Percentiles rank a stretch among this genome's conserved stretches.
Evolutionary conservation across 78 protist species (phyloP).

Genomic region (Chrysochromulina tobinii): DNA sequence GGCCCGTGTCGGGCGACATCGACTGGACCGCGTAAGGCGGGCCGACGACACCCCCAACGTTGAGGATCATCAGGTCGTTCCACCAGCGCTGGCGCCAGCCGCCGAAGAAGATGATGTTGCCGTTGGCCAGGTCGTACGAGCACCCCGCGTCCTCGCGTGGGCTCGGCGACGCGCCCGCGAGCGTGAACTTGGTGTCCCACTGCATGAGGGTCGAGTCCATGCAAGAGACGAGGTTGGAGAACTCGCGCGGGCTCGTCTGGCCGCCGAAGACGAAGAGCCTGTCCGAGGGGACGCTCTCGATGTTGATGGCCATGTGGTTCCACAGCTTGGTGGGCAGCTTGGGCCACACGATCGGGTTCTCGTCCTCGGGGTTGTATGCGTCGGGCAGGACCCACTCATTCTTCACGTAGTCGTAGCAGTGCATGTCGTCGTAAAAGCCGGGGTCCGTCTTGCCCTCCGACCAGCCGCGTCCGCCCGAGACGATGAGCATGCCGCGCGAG

Average conservation of each 20-base stretch:
- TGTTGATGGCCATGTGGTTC: neutral
- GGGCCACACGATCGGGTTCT: neutral
- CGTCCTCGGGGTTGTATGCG: neutral
- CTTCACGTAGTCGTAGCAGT: neutral
- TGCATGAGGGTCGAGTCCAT: neutral
- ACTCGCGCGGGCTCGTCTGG: neutral
- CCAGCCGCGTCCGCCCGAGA: constrained; percentile 9
- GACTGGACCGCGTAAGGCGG: constrained; percentile 37
- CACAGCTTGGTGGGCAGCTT: neutral
- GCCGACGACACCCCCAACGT: constrained; percentile 42
- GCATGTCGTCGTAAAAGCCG: neutral
- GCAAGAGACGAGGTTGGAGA: neutral
- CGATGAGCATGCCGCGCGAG: neutral
- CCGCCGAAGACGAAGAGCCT: neutral
- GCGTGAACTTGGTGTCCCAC: neutral
- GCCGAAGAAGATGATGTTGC: constrained; percentile 20
- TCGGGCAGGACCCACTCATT: neutral
- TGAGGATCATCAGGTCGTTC: neutral
- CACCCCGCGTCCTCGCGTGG: constrained; percentile 35
- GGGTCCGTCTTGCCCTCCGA: neutral
- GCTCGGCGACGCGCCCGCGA: neutral
- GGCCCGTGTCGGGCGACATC: constrained; percentile 23
- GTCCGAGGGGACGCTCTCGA: neutral
- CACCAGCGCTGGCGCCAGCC: constrained; percentile 45
- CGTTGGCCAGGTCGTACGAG: neutral